Conservation (phyloP, 352 stramenopile species). For the Aphanomyces cochlioides region DNA sequence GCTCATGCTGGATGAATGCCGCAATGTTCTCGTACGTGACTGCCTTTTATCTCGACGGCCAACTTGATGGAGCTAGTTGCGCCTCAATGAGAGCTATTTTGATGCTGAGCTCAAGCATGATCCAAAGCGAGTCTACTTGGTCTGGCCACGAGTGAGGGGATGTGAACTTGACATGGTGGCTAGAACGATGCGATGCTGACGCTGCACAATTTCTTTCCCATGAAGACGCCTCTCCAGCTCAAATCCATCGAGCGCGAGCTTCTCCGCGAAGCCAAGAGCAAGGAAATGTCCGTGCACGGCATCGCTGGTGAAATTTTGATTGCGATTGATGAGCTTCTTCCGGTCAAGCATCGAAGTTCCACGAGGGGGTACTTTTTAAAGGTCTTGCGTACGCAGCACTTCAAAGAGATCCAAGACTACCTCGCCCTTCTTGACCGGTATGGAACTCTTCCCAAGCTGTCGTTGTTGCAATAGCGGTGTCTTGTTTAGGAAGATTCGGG, state of each 20-base stretch:
- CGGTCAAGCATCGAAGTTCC: slow-evolving; percentile 40
- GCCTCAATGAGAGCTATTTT: slow-evolving; percentile 22
- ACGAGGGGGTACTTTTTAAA: slow-evolving; percentile 71
- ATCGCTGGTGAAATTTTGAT: slow-evolving; percentile 64
- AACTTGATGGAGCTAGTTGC: slow-evolving; percentile 4
- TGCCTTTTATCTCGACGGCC: neutral
- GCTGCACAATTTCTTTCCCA: slow-evolving; percentile 69
- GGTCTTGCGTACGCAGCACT: slow-evolving; percentile 72
- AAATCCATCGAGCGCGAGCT: slow-evolving; percentile 72
- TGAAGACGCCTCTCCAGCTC: slow-evolving; percentile 68
- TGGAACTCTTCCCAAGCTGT: neutral
- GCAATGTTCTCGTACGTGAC: slow-evolving; percentile 37
- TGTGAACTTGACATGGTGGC: neutral
- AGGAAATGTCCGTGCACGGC: slow-evolving; percentile 47
- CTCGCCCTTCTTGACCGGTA: slow-evolving; percentile 55
- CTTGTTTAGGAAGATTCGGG: slow-evolving; percentile 48
- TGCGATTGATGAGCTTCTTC: slow-evolving; percentile 70
- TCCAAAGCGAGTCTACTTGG: slow-evolving; percentile 24
- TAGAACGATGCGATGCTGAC: slow-evolving; percentile 66
- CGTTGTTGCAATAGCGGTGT: neutral
- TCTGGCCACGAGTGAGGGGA: neutral
- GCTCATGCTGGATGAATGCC: slow-evolving; percentile 53
- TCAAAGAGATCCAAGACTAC: slow-evolving; percentile 81
- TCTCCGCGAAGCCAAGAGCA: slow-evolving; percentile 68
- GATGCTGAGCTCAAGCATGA: slow-evolving; percentile 18